Conservation (phyloP, 2,329 filamentous ascomycete species). For the Coniochaeta hoffmannii region DNA sequence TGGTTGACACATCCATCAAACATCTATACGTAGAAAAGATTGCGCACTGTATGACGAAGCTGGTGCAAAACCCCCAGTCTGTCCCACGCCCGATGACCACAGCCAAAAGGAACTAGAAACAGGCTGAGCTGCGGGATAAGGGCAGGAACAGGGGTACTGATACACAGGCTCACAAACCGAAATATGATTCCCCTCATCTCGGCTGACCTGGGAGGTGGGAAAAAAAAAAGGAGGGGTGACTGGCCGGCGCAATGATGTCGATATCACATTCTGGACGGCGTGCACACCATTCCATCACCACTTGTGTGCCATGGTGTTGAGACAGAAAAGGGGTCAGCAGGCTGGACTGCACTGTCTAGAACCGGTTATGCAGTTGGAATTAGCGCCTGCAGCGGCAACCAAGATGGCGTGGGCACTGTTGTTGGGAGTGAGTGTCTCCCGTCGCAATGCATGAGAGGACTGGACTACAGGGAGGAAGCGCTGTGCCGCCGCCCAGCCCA, state of each 20-base stretch:
- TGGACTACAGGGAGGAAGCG: background rate
- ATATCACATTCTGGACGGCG: background rate
- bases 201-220: background rate
- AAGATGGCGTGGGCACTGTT: background rate
- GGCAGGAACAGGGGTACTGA: constrained; percentile 9
- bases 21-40: background rate
- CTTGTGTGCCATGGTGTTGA: background rate
- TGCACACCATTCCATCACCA: constrained; percentile 1
- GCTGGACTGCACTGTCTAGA: background rate
- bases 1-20: too few relatives aligned
- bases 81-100: background rate
- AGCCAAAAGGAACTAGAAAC: background rate
- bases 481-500: background rate
- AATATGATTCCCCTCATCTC: background rate
- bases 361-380: background rate
- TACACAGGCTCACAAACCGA: constrained; percentile 5
- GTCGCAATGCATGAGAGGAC: background rate
- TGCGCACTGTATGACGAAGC: constrained; percentile 1
- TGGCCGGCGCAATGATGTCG: background rate
- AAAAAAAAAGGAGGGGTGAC: background rate
- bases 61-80: background rate
- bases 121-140: constrained; percentile 8
- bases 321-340: background rate
- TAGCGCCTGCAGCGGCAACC: background rate
- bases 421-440: too few relatives aligned